phyloP scores from a whole-genome alignment of 2,329 filamentous ascomycete genomes.

The Chrysoporthe austroafricana region DNA sequence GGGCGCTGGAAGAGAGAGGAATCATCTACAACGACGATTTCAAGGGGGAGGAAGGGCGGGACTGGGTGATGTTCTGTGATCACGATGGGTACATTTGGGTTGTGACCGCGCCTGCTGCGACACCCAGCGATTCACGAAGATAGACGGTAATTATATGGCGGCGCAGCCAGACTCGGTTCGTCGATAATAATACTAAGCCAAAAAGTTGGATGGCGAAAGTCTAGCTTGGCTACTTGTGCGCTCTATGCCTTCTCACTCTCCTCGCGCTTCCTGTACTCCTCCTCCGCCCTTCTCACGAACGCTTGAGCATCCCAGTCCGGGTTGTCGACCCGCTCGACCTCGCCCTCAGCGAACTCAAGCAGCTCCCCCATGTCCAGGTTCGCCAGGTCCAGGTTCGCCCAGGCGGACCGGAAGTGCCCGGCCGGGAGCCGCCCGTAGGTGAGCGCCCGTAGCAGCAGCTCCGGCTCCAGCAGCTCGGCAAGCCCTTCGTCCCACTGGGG shows the following conservation, averaged over 20 bases:
- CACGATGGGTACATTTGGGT: too few relatives aligned
- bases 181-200: too few relatives aligned
- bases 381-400: neutral
- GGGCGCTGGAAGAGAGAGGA: too few relatives aligned
- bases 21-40: too few relatives aligned
- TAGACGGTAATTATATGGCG: too few relatives aligned
- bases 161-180: too few relatives aligned
- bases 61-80: too few relatives aligned
- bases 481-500: neutral
- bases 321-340: slow-evolving; percentile 2
- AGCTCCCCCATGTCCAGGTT: neutral
- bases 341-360: neutral
- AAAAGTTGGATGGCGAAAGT: too few relatives aligned
- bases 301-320: neutral
- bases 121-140: too few relatives aligned
- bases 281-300: neutral
- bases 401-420: neutral
- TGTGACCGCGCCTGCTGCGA: too few relatives aligned
- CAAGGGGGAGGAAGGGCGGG: too few relatives aligned
- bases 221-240: too few relatives aligned
- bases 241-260: neutral
- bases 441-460: slow-evolving; percentile 2
- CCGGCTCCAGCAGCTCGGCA: neutral
- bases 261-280: neutral
- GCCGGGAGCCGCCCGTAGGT: neutral